Evolutionary conservation across 2,329 filamentous ascomycete species (phyloP), one percentile per base, ranked within the genome.

Genomic region (Cytospora paraplurivora): DNA sequence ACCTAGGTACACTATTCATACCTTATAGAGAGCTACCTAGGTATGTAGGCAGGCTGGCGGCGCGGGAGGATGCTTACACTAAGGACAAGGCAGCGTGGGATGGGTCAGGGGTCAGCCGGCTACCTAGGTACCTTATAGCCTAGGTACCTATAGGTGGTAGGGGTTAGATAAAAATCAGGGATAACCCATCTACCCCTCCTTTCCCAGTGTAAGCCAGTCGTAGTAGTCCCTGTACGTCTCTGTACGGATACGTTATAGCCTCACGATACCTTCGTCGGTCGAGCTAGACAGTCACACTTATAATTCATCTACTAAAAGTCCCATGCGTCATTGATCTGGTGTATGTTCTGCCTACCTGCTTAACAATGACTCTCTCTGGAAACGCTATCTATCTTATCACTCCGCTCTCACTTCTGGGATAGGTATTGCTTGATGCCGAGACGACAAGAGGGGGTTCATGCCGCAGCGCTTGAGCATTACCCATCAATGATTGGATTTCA

Each of bases 401-500:
- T 27, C 27, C 27, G 27, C 27, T 27, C 27, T 27, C 27, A 27
- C 27, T 27, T 27, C 41, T 7, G 35, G 3, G 35, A 44, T 10
- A n/a, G 41, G 41, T 19, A 7, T 10, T 44, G 10, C n/a, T 47
- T 19, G n/a, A 47, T 5, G 17, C 7, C n/a, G 19, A 10, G n/a
- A 21, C 10, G n/a, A n/a, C 15, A 44, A 3, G 27, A 44, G 6
- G 7, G 17, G 7, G 17, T 17, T 6, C 7, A n/a, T 44, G n/a
- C 4, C 38, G n/a, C 10, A 41, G 13, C 35, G 37, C 47, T 59
- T 44, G 33, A 59, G 50, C 44, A 60, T 54, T 27, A 53, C 58
- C 34, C 17, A 61, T n/a, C n/a, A n/a, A n/a, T n/a, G n/a, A n/a
- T 38, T 55, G 58, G 51, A 55, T 32, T 37, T 33, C 55, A 51